phyloP scores from a whole-genome alignment of 495 filamentous ascomycete species.

The Penicillium canescens region DNA sequence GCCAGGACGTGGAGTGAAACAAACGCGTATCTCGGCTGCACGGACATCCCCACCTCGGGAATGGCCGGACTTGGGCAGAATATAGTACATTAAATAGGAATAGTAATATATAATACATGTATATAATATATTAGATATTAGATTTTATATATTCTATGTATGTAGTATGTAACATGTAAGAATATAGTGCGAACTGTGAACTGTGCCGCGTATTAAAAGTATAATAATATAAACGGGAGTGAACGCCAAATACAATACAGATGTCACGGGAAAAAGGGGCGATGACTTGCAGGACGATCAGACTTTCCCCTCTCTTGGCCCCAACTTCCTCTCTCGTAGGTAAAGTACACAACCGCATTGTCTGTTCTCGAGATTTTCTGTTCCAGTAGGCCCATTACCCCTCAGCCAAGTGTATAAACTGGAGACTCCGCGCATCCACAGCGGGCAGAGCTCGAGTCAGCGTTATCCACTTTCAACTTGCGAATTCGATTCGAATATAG shows the following conservation, averaged over 20 bases:
- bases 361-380: background rate
- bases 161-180: too few species aligned
- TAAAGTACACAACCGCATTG: conserved; percentile 2
- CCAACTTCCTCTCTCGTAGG: background rate
- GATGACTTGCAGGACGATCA: conserved; percentile 36
- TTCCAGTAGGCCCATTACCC: background rate
- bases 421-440: background rate
- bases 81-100: too few species aligned
- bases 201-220: background rate
- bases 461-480: background rate
- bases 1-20: conserved; percentile 30
- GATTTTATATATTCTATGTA: too few species aligned
- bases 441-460: conserved; percentile 3
- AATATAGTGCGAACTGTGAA: too few species aligned
- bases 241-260: conserved; percentile 1
- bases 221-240: conserved; percentile 4
- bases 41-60: conserved; percentile 23
- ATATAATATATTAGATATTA: too few species aligned
- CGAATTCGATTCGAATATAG: background rate
- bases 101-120: too few species aligned
- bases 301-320: conserved; percentile 15
- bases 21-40: conserved; percentile 49
- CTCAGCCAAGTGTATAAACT: conserved; percentile 1
- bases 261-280: conserved; percentile 17
- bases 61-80: background rate